phyloP scores from a whole-genome alignment of 495 filamentous ascomycete species.

The Rhypophila decipiens region DNA sequence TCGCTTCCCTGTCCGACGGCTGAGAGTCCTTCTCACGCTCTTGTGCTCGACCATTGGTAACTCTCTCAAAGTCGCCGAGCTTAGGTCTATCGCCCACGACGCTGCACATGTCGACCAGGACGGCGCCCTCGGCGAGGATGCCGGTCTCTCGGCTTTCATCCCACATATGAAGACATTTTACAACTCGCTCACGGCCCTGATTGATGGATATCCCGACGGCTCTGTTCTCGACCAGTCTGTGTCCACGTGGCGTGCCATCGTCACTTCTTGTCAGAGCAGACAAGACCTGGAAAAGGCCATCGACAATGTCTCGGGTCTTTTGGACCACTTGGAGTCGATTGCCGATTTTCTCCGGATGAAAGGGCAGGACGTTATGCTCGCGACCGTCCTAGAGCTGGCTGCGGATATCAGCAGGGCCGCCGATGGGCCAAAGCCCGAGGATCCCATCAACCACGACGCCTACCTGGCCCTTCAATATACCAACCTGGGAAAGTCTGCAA shows the following conservation, averaged over 20 bases:
- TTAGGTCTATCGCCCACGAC: slow-evolving; percentile 34
- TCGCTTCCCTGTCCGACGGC: slow-evolving; percentile 37
- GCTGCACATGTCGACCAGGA: slow-evolving; percentile 23
- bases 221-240: slow-evolving; percentile 44
- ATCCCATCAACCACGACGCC: slow-evolving; percentile 52
- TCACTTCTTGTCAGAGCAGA: slow-evolving; percentile 42
- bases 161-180: slow-evolving; percentile 55
- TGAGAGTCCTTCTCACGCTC: slow-evolving; percentile 33
- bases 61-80: slow-evolving; percentile 18
- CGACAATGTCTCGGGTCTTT: slow-evolving; percentile 53
- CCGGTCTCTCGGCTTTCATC: slow-evolving; percentile 43
- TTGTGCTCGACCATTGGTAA: slow-evolving; percentile 31
- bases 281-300: slow-evolving; percentile 49
- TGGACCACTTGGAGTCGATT: slow-evolving; percentile 60
- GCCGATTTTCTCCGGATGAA: slow-evolving; percentile 74
- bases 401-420: slow-evolving; percentile 52
- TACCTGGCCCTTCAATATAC: slow-evolving; percentile 65
- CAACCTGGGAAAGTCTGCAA: slow-evolving; percentile 67
- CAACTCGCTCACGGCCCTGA: slow-evolving; percentile 48
- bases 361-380: slow-evolving; percentile 45
- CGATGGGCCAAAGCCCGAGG: slow-evolving; percentile 43
- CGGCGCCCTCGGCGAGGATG: slow-evolving; percentile 44
- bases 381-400: slow-evolving; percentile 40
- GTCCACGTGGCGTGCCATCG: slow-evolving; percentile 44
- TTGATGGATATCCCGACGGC: slow-evolving; percentile 40